Percentiles rank a stretch among this genome's conserved stretches.
phyloP scores from a whole-genome alignment of 345 rosid genomes.

The Eucalyptus sideroxylon region DNA sequence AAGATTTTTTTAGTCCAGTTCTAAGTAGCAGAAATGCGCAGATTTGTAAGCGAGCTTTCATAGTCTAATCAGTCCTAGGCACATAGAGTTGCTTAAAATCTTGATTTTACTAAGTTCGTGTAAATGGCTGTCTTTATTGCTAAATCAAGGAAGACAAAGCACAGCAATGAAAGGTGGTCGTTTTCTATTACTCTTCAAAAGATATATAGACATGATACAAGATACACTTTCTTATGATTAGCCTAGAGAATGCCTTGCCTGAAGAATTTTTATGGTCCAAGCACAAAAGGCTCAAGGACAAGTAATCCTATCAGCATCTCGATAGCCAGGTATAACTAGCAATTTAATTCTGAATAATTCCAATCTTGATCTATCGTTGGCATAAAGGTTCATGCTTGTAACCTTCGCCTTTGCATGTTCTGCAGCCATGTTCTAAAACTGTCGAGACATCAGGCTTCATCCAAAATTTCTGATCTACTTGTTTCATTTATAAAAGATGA shows the following conservation, averaged over 20 bases:
- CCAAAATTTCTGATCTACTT: not conserved
- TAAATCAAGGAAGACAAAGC: not conserved
- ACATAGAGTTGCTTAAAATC: not conserved
- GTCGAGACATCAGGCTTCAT: not conserved
- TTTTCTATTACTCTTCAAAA: not conserved
- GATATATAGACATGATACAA: not conserved
- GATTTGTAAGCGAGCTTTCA: not conserved
- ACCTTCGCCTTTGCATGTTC: not conserved
- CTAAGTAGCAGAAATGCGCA: not conserved
- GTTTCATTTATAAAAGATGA: not conserved
- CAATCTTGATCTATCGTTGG: not conserved
- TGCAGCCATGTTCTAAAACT: not conserved
- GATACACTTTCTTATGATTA: not conserved
- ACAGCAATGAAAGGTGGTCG: not conserved
- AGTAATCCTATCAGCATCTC: not conserved
- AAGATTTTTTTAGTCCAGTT: not conserved
- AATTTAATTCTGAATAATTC: not conserved
- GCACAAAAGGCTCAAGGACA: not conserved
- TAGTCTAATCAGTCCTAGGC: not conserved
- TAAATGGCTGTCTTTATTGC: not conserved
- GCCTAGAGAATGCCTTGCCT: not conserved
- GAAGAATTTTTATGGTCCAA: not conserved
- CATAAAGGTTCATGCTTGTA: not conserved
- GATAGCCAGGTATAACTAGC: not conserved
- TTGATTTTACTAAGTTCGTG: not conserved